Evolutionary conservation across 352 stramenopile species (phyloP).

Genomic region (Phytophthora cryptogea): DNA sequence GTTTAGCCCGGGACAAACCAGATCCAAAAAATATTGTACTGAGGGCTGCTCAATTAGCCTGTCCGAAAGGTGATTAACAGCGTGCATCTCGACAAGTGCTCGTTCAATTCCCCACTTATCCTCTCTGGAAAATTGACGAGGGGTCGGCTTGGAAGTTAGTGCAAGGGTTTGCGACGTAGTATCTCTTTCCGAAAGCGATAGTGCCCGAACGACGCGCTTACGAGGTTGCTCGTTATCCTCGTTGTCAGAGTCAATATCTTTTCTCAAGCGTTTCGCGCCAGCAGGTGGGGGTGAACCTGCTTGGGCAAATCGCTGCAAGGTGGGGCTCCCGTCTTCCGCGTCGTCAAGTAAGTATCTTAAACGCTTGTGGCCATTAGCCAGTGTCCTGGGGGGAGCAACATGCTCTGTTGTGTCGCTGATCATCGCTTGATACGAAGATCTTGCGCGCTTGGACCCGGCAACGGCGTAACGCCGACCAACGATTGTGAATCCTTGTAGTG

Average conservation of each 20-base stretch:
- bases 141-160: neutral
- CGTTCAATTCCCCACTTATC: conserved; percentile 4
- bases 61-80: conserved; percentile 1
- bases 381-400: too few species aligned
- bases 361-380: too few species aligned
- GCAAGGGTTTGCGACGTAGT: neutral
- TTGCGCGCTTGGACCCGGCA: neutral
- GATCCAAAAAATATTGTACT: neutral
- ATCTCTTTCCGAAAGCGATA: neutral
- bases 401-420: neutral
- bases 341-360: too few species aligned
- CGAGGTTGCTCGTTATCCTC: neutral
- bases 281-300: too few species aligned
- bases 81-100: conserved; percentile 3
- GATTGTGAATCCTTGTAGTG: neutral
- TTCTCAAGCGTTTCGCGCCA: too few species aligned
- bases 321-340: too few species aligned
- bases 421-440: neutral
- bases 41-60: conserved; percentile 5
- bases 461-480: neutral
- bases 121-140: conserved; percentile 1
- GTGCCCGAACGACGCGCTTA: neutral
- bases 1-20: conserved; percentile 3
- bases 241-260: neutral
- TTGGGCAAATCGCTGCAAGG: too few species aligned